Evolutionary conservation across 768 basidiomycete species (phyloP), one percentile per base, ranked within the genome.

Genomic region (Hypholoma fasciculare): DNA sequence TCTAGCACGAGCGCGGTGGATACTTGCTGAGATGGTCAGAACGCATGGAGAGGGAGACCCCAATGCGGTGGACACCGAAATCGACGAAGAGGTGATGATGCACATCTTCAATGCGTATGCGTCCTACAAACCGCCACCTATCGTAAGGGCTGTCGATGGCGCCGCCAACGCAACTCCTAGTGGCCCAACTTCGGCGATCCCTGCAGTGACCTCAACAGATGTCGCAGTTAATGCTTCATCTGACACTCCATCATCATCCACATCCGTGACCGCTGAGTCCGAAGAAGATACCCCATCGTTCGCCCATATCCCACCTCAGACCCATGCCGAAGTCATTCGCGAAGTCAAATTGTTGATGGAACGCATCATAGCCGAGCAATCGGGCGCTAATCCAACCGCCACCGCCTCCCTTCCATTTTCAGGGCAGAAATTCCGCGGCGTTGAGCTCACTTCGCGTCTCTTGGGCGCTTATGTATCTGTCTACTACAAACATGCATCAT

Each of bases 61-160:
- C 11, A 48, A 69, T 37, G 65, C 57, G 7, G 57, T 57, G 5
- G 70, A 74, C 20, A 67, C 69, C 16, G 71, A 69, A 16, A 74
- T 84, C 23, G 81, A 90, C 60, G 87, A 90, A 55, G 82, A 87
- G 61, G 75, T 89, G 43, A 87, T 97, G 87, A 80, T 82, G 66
- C 89, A 92, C 64, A 72, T 96, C 30, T 95, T 98, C 72, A 89
- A 96, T 71, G 80, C 92, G 0, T 97, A 98, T 73, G 86, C 92
- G 0, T 75, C 89, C 3, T 95, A 94, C 74, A 78, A 76, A 40
- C 87, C 90, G 2, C 86, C 90, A 0, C 88, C 94, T 71, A 76
- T 69, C 49, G 47, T 85, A 9, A 69, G 80, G 8, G 73, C 76
- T 9, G 43, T 42, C 27, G 34, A 30, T 26, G 58, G 64, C 52